Percentiles rank a stretch among this genome's conserved stretches.
phyloP scores from a whole-genome alignment of 371 early-diverging fungal species.

The Syncephalastrum monosporum region DNA sequence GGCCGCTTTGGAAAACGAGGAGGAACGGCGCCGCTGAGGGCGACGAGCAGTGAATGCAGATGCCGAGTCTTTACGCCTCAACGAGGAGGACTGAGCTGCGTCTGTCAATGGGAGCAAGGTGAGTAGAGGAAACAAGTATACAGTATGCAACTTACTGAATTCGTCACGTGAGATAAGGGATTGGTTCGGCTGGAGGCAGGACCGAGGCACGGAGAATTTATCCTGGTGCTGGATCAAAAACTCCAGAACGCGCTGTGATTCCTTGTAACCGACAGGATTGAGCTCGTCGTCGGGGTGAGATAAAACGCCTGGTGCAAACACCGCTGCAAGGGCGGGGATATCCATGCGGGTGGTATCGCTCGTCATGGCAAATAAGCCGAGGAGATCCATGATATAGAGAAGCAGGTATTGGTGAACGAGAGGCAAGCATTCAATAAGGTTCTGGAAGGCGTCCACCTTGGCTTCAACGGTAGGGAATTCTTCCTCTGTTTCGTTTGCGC shows the following conservation, averaged over 20 bases:
- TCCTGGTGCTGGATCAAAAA: conserved; percentile 55
- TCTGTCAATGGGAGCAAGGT: conserved; percentile 9
- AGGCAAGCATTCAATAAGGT: conserved; percentile 51
- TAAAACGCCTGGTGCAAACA: conserved; percentile 64
- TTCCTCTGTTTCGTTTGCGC: conserved; percentile 10
- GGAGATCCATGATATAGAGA: conserved; percentile 59
- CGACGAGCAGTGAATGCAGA: too few relatives aligned
- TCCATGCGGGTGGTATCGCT: conserved; percentile 58
- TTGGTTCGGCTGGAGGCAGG: conserved; percentile 12
- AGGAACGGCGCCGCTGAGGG: too few relatives aligned
- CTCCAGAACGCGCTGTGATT: conserved; percentile 55
- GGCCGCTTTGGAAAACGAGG: background rate
- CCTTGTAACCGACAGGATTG: conserved; percentile 61
- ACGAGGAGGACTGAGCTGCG: background rate
- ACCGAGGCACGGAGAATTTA: conserved; percentile 24
- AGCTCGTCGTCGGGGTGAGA: conserved; percentile 57
- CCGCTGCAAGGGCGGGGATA: conserved; percentile 53
- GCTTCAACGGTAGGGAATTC: conserved; percentile 36
- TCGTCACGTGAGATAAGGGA: background rate
- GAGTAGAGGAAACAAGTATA: background rate
- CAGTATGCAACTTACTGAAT: background rate
- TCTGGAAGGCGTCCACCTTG: conserved; percentile 53
- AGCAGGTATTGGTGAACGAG: conserved; percentile 55
- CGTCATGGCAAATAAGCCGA: conserved; percentile 51
- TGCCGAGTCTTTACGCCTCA: background rate